These are phyloP conservation scores for Hemileccinum rubropunctum DNA, from an alignment of 768 basidiomycete species.

Conservation along the genomic window DNA sequence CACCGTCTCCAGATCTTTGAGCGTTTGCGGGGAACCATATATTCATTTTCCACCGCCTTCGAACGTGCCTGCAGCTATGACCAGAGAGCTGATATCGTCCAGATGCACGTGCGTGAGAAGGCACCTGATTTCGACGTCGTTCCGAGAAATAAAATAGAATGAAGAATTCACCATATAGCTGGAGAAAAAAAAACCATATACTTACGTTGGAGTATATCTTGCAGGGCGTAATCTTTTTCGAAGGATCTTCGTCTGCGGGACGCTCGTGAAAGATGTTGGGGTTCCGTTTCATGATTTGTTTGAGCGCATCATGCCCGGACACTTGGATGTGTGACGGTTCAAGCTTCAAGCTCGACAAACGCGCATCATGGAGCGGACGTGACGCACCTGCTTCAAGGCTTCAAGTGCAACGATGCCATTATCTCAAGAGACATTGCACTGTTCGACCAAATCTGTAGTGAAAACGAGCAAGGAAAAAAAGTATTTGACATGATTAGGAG, in stretches of 20 bases:
- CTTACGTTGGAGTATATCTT: conserved; percentile 35
- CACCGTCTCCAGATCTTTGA: conserved; percentile 65
- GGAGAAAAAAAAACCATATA: conserved; percentile 6
- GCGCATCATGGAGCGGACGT: neutral
- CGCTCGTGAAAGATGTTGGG: conserved; percentile 49
- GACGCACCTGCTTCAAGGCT: conserved; percentile 74
- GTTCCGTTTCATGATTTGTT: conserved; percentile 53
- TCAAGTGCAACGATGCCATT: conserved; percentile 84
- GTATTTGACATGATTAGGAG: neutral
- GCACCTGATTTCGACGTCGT: conserved; percentile 43
- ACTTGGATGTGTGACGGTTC: conserved; percentile 53
- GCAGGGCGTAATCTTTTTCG: conserved; percentile 19
- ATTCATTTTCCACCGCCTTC: conserved; percentile 62
- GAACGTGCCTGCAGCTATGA: conserved; percentile 80
- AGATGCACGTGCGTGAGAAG: conserved; percentile 90
- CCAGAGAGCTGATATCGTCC: conserved; percentile 83
- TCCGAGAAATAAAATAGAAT: too few relatives aligned
- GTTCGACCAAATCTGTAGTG: conserved; percentile 80
- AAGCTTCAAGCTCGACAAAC: neutral
- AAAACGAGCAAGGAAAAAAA: conserved; percentile 12
- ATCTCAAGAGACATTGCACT: conserved; percentile 60
- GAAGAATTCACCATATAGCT: too few relatives aligned
- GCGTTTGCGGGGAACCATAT: conserved; percentile 55
- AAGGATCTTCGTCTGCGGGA: conserved; percentile 7
- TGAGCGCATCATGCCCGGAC: conserved; percentile 80